These are phyloP conservation scores for Saitozyma podzolica DNA, from an alignment of 768 basidiomycete genomes.

Conservation along the genomic window DNA sequence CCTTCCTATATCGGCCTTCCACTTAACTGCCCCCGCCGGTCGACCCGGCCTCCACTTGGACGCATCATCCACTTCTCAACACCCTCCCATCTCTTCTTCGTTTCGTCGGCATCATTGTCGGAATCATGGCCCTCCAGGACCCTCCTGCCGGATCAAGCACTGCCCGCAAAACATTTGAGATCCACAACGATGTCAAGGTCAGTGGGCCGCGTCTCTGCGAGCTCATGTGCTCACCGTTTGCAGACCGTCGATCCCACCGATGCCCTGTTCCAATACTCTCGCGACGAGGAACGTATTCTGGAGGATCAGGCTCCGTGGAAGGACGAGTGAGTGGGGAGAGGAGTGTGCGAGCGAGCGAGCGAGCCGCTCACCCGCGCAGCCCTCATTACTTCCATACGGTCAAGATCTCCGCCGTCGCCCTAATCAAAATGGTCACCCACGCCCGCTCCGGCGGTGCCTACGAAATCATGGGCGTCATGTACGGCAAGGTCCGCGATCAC, in stretches of 20 bases:
- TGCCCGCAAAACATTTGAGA: slow-evolving; percentile 53
- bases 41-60: too few species aligned
- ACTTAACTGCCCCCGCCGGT: too few species aligned
- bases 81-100: too few species aligned
- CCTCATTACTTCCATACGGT: slow-evolving; percentile 58
- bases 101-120: too few species aligned
- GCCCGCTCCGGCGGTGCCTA: slow-evolving; percentile 95
- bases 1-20: too few species aligned
- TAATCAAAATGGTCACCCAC: slow-evolving; percentile 66
- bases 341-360: too few species aligned
- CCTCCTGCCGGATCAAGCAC: slow-evolving; percentile 8
- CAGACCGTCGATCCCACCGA: slow-evolving; percentile 45
- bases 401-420: slow-evolving; percentile 57
- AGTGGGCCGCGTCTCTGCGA: slow-evolving; percentile 3
- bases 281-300: slow-evolving; percentile 44
- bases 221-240: not conserved
- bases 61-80: too few species aligned
- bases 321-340: slow-evolving; percentile 70
- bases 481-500: slow-evolving; percentile 73
- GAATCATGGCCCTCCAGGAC: too few species aligned
- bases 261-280: slow-evolving; percentile 52
- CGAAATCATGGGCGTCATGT: slow-evolving; percentile 99
- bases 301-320: slow-evolving; percentile 80
- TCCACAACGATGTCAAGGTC: slow-evolving; percentile 53
- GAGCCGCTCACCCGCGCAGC: slow-evolving; percentile 35